Evolutionary conservation across 805 yeast species (phyloP), one percentile per base, ranked within the genome.

Genomic region (Candida glaebosa): DNA sequence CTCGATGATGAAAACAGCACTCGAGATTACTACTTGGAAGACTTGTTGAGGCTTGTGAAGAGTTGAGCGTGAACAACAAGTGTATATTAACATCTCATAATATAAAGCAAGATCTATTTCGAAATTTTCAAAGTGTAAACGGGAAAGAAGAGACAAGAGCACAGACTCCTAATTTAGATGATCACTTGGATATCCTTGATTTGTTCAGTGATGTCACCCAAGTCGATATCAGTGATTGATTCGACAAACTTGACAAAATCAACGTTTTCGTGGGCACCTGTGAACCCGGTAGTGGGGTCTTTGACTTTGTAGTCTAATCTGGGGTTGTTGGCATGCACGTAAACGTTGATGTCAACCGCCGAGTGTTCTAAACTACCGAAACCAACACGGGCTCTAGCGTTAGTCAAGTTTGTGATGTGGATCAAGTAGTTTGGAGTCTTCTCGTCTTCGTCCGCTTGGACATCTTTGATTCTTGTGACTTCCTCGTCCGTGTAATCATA

Each of bases 291-390:
- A 12, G 39, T 44, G 12, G 50, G 46, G n/a, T 48, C 46, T 5
- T 76, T 48, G 34, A 62, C 56, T 46, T 69, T 51, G 3, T 47
- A 39, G 56, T 61, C 60, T 19, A 78, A 69, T 9, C 61, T 48
- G 35, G 67, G 65, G 26, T 69, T 75, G 51, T 81, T 81, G 19
- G 87, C 74, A 57, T 81, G 75, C 0, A 82, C 95, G 57, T 87
- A 88, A 34, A 88, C 82, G 55, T 88, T 88, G 36, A 87, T 95
- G 59, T 88, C 96, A 15, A 87, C 95, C 0, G 93, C 95, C 14
- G 93, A 81, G 59, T 88, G 96, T 24, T 95, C 96, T 54, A 84
- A 90, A 0, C 96, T 87, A 7, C 90, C 71, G 95, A 95, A 88
- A 15, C 95, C 95, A 8, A 87, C 76, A 57, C 83, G 83, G 0